phyloP scores from a whole-genome alignment of 495 filamentous ascomycete species.

The Evansstolkia leycettana region DNA sequence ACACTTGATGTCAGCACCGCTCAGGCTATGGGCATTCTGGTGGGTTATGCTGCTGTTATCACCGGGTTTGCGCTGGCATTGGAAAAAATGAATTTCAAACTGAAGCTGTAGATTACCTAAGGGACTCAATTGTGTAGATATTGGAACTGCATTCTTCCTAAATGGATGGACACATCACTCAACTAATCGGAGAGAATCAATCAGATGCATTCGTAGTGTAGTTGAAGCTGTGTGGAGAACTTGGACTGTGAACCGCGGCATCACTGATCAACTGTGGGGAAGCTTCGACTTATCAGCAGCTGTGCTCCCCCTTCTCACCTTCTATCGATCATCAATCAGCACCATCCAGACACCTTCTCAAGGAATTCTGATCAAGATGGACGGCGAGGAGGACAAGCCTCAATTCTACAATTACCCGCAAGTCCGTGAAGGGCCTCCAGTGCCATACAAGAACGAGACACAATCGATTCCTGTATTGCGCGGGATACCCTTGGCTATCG shows the following conservation, averaged over 20 bases:
- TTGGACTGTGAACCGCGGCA: too few species aligned
- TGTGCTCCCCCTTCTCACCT: too few species aligned
- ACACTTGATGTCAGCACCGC: slow-evolving; percentile 57
- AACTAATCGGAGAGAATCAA: too few species aligned
- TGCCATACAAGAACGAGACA: slow-evolving; percentile 35
- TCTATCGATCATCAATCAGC: too few species aligned
- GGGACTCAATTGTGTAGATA: too few species aligned
- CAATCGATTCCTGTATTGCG: slow-evolving; percentile 42
- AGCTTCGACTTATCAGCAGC: too few species aligned
- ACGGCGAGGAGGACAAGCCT: slow-evolving; percentile 4
- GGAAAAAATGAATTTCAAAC: slow-evolving; percentile 58
- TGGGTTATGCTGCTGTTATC: slow-evolving; percentile 55
- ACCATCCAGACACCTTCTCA: too few species aligned
- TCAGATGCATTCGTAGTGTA: too few species aligned
- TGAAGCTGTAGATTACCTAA: slow-evolving; percentile 56
- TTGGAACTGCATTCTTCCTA: too few species aligned
- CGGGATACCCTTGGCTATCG: slow-evolving; percentile 35
- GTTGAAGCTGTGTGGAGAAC: too few species aligned
- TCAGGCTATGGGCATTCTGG: slow-evolving; percentile 59
- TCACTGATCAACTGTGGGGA: slow-evolving; percentile 3
- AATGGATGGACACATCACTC: too few species aligned
- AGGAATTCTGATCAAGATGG: slow-evolving; percentile 10
- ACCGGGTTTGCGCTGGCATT: slow-evolving; percentile 57
- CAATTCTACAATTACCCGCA: slow-evolving; percentile 33
- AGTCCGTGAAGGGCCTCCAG: slow-evolving; percentile 28